A percentile compares a stretch with the other conserved stretches of the same genome.
These are phyloP conservation scores for Prunus mira DNA, from an alignment of 306 rosid genomes.

Conservation along the genomic window DNA sequence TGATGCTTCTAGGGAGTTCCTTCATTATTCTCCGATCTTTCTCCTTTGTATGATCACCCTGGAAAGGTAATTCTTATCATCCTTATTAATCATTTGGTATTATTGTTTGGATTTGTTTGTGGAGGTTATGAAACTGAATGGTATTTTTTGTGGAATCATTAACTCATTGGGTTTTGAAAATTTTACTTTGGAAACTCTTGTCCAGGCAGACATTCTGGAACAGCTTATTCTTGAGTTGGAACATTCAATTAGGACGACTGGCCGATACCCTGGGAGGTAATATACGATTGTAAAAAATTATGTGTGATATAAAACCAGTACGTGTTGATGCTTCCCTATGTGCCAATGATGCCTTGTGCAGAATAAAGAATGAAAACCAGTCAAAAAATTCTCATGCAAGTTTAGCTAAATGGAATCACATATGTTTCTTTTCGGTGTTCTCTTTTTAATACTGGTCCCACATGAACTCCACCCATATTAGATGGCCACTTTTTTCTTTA, in stretches of 20 bases:
- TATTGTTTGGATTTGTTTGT: conserved; percentile 6
- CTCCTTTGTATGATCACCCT: conserved; percentile 86
- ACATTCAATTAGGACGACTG: conserved; percentile 54
- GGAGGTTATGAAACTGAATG: background rate
- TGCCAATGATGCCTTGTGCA: too few species aligned
- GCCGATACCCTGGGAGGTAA: conserved; percentile 84
- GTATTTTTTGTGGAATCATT: background rate
- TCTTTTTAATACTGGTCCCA: too few species aligned
- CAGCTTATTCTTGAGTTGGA: conserved; percentile 80
- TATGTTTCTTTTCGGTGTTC: too few species aligned
- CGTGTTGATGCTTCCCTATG: too few species aligned
- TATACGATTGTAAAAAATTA: background rate
- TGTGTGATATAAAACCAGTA: background rate
- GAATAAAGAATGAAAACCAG: too few species aligned
- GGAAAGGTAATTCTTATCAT: conserved; percentile 67
- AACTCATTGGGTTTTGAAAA: conserved; percentile 17
- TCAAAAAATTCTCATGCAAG: too few species aligned
- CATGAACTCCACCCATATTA: too few species aligned
- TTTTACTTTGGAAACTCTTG: conserved; percentile 18
- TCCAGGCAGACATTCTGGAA: conserved; percentile 94
- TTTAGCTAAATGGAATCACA: too few species aligned
- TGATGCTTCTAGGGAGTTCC: conserved; percentile 85
- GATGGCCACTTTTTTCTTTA: too few species aligned
- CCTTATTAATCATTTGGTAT: conserved; percentile 8
- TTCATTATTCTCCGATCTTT: conserved; percentile 89